A percentile compares a stretch with the other conserved stretches of the same genome.
These are phyloP conservation scores for Tetrapisispora iriomotensis DNA, from an alignment of 805 yeast genomes.

Conservation along the genomic window DNA sequence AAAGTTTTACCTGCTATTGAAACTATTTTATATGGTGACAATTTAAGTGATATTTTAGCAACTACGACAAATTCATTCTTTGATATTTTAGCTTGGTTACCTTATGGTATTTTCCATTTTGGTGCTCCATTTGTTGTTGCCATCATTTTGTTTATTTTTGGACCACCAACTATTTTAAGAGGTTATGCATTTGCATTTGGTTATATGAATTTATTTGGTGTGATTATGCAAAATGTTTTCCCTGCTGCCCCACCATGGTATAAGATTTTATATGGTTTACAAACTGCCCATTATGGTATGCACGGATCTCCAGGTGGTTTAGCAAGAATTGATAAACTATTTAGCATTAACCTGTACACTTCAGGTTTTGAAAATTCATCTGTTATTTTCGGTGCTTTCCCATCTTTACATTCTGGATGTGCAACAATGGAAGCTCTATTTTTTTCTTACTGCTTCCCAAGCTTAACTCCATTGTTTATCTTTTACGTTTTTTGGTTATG, in stretches of 20 bases:
- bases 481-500: slow-evolving; percentile 81
- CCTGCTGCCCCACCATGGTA: slow-evolving; percentile 99
- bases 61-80: slow-evolving; percentile 51
- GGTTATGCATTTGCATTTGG: slow-evolving; percentile 90
- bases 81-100: slow-evolving; percentile 85
- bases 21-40: slow-evolving; percentile 84
- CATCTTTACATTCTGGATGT: slow-evolving; percentile 88
- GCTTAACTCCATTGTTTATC: slow-evolving; percentile 51
- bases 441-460: slow-evolving; percentile 73
- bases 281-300: slow-evolving; percentile 86
- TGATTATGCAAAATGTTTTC: slow-evolving; percentile 65
- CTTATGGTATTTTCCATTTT: slow-evolving; percentile 86
- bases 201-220: slow-evolving; percentile 83
- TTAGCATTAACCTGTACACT: slow-evolving; percentile 77
- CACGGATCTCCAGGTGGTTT: slow-evolving; percentile 92
- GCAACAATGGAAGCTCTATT: slow-evolving; percentile 90
- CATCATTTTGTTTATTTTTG: slow-evolving; percentile 65
- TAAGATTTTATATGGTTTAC: slow-evolving; percentile 68
- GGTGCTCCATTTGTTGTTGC: slow-evolving; percentile 87
- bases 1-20: slow-evolving; percentile 85
- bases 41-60: slow-evolving; percentile 73
- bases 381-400: slow-evolving; percentile 83
- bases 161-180: slow-evolving; percentile 78
- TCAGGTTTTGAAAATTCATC: slow-evolving; percentile 78
- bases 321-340: slow-evolving; percentile 67